Base-by-base conservation (phyloP, 495 filamentous ascomycete species). In the Xylaria longipes region DNA sequence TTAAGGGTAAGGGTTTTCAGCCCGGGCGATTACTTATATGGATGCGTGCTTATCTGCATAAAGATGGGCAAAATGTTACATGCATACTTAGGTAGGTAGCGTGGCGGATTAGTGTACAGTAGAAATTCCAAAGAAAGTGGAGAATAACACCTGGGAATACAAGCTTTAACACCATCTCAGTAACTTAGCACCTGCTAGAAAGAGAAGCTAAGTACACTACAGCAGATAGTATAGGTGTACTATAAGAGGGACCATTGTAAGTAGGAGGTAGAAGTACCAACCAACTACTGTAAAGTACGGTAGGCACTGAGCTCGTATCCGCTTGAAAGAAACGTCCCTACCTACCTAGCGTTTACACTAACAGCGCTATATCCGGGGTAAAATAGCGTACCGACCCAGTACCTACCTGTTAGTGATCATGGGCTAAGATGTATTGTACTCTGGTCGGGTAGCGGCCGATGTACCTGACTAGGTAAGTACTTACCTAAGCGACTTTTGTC, bases 281-380 rank as follows among this genome's bases (percentile, higher is more conserved):
- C n/a, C n/a, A n/a, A n/a, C n/a, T n/a, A n/a, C n/a, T n/a, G n/a
- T n/a, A 57, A 17, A 11, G 45, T 46, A 46, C 45, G 22, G 14
- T 31, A 29, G 7, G 12, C 45, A 17, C 20, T 48, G n/a, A 48
- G 45, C 15, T 48, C 1, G 1, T 22, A 48, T n/a, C 45, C 45
- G 17, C 15, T 22, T 15, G 45, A 48, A n/a, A n/a, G 14, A 20
- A 48, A 22, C 45, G n/a, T 57, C 41, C 3, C 41, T 58, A 33
- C 5, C 22, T 22, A 11, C 20, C 6, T 58, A 64, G 8, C 25
- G 60, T 25, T 1, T 67, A 64, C 48, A 64, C 57, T 45, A 22
- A 25, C 65, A 39, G 6, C 54, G 31, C 39, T 31, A 65, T 33
- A 65, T 57, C 37, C 45, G 48, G 67, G 41, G 25, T 31, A 58